Percentiles rank a stretch among this genome's conserved stretches.
phyloP scores from a whole-genome alignment of 2,329 filamentous ascomycete genomes.

The Uncinocarpus reesii region DNA sequence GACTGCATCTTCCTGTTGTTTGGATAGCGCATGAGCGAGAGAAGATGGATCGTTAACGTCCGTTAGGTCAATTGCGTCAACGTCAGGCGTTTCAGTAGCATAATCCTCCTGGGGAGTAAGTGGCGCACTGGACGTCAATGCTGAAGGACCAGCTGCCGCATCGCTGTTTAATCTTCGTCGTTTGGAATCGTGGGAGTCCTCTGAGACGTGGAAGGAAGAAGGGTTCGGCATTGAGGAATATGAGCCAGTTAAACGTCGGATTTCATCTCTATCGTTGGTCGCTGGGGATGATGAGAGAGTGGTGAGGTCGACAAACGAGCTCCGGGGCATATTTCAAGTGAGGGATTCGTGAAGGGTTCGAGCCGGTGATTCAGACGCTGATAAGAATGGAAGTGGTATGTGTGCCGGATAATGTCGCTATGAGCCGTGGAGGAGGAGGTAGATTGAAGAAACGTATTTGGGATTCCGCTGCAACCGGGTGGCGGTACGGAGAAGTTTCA shows the following conservation, averaged over 20 bases:
- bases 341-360: neutral
- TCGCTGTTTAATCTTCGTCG: slow-evolving; percentile 10
- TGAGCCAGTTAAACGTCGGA: neutral
- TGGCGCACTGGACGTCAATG: neutral
- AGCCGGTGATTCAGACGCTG: neutral
- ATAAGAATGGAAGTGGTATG: neutral
- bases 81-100: slow-evolving; percentile 13
- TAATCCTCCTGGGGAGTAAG: neutral
- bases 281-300: neutral
- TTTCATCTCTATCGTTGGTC: neutral
- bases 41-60: slow-evolving; percentile 33
- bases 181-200: slow-evolving; percentile 6
- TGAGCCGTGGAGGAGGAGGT: neutral
- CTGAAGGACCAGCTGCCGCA: slow-evolving; percentile 7
- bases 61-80: slow-evolving; percentile 45
- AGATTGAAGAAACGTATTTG: neutral
- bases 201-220: neutral
- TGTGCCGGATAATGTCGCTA: too few species aligned
- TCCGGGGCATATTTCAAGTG: slow-evolving; percentile 9
- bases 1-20: slow-evolving; percentile 44
- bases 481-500: too few species aligned
- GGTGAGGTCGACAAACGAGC: slow-evolving; percentile 16
- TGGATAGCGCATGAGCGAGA: slow-evolving; percentile 40
- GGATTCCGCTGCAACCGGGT: too few species aligned
- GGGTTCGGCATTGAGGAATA: neutral